Base-by-base conservation (phyloP, 139 green algal genomes). In the Chlorella sorokiniana region DNA sequence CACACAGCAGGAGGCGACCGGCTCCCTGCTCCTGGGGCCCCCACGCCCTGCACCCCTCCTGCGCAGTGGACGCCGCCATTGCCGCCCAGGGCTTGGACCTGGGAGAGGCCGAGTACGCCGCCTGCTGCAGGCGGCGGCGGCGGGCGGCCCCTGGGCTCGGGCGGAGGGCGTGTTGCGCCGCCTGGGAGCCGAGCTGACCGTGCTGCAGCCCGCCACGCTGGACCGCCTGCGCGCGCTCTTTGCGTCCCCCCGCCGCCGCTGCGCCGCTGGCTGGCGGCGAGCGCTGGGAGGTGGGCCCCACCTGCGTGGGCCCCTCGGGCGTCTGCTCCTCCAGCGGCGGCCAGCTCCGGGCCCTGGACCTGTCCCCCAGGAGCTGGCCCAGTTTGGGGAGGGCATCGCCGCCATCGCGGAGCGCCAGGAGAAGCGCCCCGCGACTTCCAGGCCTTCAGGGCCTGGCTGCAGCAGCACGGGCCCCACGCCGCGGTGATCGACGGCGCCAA, bases 401-500 rank as follows among this genome's bases (percentile, higher is more conserved):
- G 31, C 71, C 38, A 82, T 97, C 11, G 92, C 90, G 0, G 37
- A 73, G 29, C 65, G 76, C 33, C 84, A 90, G 42, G 88, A 94
- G 81, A 63, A 76, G 14, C 59, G 76, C 62, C 86, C 0, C 75
- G 83, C 22, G 83, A 94, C 56, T 97, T 96, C 72, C 52, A 89
- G 27, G 31, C 75, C 38, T 94, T 91, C 82, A n/a, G 86, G 25
- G 64, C 77, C n/a, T 94, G 90, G 89, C 72, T 95, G 56, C 48
- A 88, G 25, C 29, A 78, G 41, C 84, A 98, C 69, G 94, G 92
- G 0, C 92, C 94, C 9, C 94, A 90, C 70, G 88, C 91, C 40
- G 54, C 90, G 0, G 81, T 97, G 40, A 84, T 98, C 4, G 95
- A 98, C 74, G 94, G 87, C 22, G 95, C 95, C 72, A 98, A 98